Base-by-base conservation (phyloP, 2,329 filamentous ascomycete genomes). In the Alternaria burnsii region DNA sequence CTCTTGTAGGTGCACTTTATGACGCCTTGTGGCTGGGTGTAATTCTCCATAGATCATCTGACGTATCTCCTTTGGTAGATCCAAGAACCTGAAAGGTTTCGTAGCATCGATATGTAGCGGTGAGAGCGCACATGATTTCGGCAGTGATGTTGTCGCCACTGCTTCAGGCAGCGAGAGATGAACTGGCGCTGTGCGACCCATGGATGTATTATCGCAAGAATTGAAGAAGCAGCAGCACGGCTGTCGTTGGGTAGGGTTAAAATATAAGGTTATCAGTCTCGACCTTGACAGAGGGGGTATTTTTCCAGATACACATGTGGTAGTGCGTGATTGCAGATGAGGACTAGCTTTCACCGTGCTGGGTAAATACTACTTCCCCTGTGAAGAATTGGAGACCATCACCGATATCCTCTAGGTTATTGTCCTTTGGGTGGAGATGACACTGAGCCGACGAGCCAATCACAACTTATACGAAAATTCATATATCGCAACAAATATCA, bases 41-140 rank as follows among this genome's bases (percentile, higher is more conserved):
- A 67, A 28, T 20, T 61, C 11, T 1, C 55, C 47, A 30, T 63
- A 63, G 2, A 65, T 42, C 46, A 61, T 56, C 24, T 61, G 43
- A 4, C 60, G 60, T 9, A 65, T 41, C 4, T 63, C 63, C 34
- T 53, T 54, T 14, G 60, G 54, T 4, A 63, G 43, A n/a, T 58
- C 52, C 5, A 65, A 43, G 16, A 65, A 30, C 5, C 50, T 40
- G 36, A 62, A 62, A 2, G 59, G 47, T 18, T 57, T 51, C 1
- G 22, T n/a, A 2, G 24, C 4, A 10, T 12, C 10, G 0, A 20
- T 3, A 10, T 18, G 1, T 8, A 14, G 32, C 2, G 32, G 5
- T 5, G 10, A 12, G 46, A 16, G 3, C 26, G 32, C 22, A 16
- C 5, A 16, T 0, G 0, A 36, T 14, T 36, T 36, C 12, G 32